Base-by-base conservation (phyloP, 2,329 filamentous ascomycete genomes). In the Fusarium sp. region DNA sequence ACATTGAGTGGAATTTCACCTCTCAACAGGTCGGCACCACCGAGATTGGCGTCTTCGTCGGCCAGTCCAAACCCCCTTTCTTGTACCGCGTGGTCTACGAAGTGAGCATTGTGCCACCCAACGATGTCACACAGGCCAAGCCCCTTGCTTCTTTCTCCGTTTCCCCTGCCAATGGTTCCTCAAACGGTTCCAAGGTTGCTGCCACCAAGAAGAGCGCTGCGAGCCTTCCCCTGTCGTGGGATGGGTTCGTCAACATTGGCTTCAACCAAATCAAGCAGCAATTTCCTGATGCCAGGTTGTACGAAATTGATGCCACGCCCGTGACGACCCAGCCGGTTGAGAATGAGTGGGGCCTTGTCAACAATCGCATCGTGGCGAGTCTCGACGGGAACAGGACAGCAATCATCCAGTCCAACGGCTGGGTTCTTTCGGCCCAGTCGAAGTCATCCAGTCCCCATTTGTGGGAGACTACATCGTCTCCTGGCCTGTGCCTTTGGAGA, bases 51-150 rank as follows among this genome's bases (percentile, higher is more conserved):
- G 73, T 76, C 5, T 85, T 83, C 22, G 77, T 83, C 22, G 83
- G 84, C 3, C 83, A 83, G 6, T 73, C 68, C 60, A 77, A 83
- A 31, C 83, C 84, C 65, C 80, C 81, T 5, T 84, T 85, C 61
- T 78, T 86, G 54, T 85, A 85, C 64, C 83, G 84, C 29, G 71
- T 69, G 6, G 29, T 56, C 41, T 62, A 71, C 33, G 2, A 22
- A 1, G 66, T 71, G 22, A 57, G 48, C 35, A 62, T 65, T 33
- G 64, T 16, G 7, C 52, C 20, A 20, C 58, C 18, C 16, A 24
- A 58, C 4, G 29, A 48, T 1, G 18, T 56, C 18, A 54, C 10
- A 6, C 29, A 31, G 2, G 1, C 41, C 14, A 58, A 52, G 37
- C 20, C 66, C 24, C 5, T 20, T 5, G 48, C 29, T 4, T 45